Base-by-base conservation (phyloP, 2,329 filamentous ascomycete species). In the Metarhizium robertsii region DNA sequence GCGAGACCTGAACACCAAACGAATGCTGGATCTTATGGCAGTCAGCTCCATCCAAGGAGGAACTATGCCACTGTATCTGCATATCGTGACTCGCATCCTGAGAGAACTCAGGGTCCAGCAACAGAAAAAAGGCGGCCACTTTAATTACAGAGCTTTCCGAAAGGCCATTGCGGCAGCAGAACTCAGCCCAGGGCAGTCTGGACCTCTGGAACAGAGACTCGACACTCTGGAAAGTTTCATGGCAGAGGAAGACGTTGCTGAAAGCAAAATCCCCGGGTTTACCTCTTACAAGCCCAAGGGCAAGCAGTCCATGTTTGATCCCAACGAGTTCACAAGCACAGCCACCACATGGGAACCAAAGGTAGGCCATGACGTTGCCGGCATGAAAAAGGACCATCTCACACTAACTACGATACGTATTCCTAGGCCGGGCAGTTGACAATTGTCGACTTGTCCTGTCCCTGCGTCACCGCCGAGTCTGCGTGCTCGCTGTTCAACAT, bases 401-500 rank as follows among this genome's bases (percentile, higher is more conserved):
- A 5, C 38, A 5, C 13, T 18, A 7, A 8, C 10, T 1, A 42
- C 30, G 11, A 4, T 7, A 18, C 2, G 0, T 20, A 0, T 1
- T 6, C 1, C 42, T 20, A 67, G 60, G 52, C 65, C 6, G 66
- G 69, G 4, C 66, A 68, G 38, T 63, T 75, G 7, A 75, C 71
- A 4, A 69, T 75, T 20, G 63, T 91, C 6, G 88, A 94, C 61
- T 71, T 94, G 0, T 88, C 83, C 0, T 89, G 87, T 64, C 85
- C 87, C 0, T 90, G 86, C 60, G 73, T 91, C 5, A 84, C 84
- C 0, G 67, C 81, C 0, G 79, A 84, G 29, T 82, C 79, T 42
- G 87, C 87, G 0, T 92, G 88, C 62, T 75, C 80, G 0, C 71
- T 92, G 0, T 92, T 92, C 68, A 84, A 87, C 53, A 85, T 91